Percentiles rank a stretch among this genome's conserved stretches.
Evolutionary conservation across 2,329 filamentous ascomycete genomes (phyloP).

Genomic region (Iodosphaeria phyllophila): DNA sequence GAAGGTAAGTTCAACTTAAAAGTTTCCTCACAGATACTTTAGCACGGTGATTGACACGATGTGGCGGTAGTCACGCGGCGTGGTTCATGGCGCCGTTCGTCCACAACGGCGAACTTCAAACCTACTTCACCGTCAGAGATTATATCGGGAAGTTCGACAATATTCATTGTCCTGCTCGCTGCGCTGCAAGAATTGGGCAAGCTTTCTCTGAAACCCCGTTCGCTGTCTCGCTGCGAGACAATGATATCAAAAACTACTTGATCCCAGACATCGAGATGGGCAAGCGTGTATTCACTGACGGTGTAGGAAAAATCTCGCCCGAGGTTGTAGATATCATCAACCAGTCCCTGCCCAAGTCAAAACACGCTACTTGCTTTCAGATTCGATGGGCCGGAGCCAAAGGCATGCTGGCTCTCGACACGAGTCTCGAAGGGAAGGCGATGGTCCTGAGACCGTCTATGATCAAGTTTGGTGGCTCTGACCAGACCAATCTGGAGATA

Average conservation of each 20-base stretch:
- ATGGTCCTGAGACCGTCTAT: conserved; percentile 55
- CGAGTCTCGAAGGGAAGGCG: conserved; percentile 32
- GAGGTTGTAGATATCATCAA: conserved; percentile 42
- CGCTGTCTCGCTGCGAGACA: conserved; percentile 30
- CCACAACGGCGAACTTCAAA: conserved; percentile 13
- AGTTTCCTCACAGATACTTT: too few relatives aligned
- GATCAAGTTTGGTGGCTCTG: conserved; percentile 51
- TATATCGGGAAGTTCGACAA: conserved; percentile 28
- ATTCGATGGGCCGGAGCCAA: conserved; percentile 60
- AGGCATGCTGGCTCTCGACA: conserved; percentile 59
- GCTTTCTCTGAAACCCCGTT: conserved; percentile 60
- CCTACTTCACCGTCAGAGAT: conserved; percentile 23
- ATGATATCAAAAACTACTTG: conserved; percentile 12
- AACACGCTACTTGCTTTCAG: conserved; percentile 49
- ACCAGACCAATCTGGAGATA: conserved; percentile 43
- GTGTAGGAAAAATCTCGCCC: conserved; percentile 54
- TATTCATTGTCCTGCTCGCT: conserved; percentile 33
- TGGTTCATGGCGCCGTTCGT: conserved; percentile 40
- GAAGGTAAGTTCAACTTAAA: too few relatives aligned
- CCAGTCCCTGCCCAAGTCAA: conserved; percentile 26
- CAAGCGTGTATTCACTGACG: conserved; percentile 54
- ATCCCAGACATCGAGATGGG: conserved; percentile 34
- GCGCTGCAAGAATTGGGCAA: conserved; percentile 40
- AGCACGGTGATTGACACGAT: too few relatives aligned
- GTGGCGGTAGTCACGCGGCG: conserved; percentile 48